phyloP scores from a whole-genome alignment of 164 flowering plant species.

The Piper betle region DNA sequence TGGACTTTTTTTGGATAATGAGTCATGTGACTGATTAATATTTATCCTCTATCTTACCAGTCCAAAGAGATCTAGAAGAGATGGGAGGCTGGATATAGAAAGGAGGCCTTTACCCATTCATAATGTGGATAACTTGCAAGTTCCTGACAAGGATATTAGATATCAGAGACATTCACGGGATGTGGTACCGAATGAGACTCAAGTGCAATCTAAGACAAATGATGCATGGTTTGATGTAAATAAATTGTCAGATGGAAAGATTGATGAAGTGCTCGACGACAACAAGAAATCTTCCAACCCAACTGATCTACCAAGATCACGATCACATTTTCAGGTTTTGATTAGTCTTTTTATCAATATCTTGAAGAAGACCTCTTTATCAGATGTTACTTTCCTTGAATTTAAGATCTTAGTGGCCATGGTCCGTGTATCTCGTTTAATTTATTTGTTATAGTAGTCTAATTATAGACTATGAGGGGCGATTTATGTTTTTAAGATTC shows the following conservation, averaged over 20 bases:
- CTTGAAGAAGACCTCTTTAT: background rate
- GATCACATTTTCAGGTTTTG: constrained; percentile 54
- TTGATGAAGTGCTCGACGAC: constrained; percentile 17
- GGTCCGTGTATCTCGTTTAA: no score
- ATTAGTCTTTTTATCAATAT: constrained; percentile 1
- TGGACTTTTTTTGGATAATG: no score
- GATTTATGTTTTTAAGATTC: no score
- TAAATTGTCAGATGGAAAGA: constrained; percentile 30
- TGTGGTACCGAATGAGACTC: constrained; percentile 46
- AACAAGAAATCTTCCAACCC: constrained; percentile 27
- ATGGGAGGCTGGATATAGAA: constrained; percentile 48
- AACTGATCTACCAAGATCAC: constrained; percentile 37
- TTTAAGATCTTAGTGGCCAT: no score
- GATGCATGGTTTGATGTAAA: constrained; percentile 12
- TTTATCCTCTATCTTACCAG: constrained; percentile 15
- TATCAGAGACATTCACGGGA: constrained; percentile 35
- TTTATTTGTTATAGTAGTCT: no score
- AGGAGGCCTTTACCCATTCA: constrained; percentile 21
- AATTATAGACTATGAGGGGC: no score
- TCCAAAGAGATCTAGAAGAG: constrained; percentile 72
- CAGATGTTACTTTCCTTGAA: no score
- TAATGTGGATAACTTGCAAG: constrained; percentile 20
- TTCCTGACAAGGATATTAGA: constrained; percentile 31
- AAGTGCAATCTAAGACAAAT: constrained; percentile 25
- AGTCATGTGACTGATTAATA: background rate